Percentiles rank a stretch among this genome's conserved stretches.
phyloP scores from a whole-genome alignment of 176 grass and related monocot species.

The Miscanthus lutarioriparius region DNA sequence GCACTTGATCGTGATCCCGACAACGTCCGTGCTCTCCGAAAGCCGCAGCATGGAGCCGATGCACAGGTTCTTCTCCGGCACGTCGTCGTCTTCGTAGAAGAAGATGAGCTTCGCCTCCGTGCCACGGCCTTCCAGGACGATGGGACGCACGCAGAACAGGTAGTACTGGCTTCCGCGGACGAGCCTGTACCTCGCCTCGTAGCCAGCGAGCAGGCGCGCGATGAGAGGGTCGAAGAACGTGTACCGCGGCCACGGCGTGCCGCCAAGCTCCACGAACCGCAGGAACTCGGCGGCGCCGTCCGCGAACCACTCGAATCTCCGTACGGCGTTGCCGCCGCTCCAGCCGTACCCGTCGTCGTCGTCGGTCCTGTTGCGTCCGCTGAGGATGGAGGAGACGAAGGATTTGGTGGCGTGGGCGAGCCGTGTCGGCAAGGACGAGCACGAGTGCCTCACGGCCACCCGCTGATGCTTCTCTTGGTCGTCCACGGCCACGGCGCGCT shows the following conservation, averaged over 20 bases:
- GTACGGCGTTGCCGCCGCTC: background rate
- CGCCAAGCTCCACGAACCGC: background rate
- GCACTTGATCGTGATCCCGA: background rate
- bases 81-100: background rate
- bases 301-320: background rate
- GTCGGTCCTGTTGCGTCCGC: background rate
- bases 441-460: background rate
- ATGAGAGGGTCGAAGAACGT: background rate
- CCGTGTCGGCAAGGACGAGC: background rate
- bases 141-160: background rate
- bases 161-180: background rate
- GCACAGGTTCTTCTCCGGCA: slow-evolving; percentile 6
- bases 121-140: background rate
- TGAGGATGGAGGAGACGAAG: background rate
- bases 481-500: background rate
- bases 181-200: background rate
- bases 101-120: background rate
- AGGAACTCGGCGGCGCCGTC: background rate
- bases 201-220: background rate
- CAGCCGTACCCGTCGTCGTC: background rate
- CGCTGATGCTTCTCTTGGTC: background rate
- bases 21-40: background rate
- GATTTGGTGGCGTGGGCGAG: background rate
- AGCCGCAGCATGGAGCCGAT: background rate
- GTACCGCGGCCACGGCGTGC: background rate